These are phyloP conservation scores for Sapria himalayana DNA, from an alignment of 345 rosid species.

Conservation along the genomic window DNA sequence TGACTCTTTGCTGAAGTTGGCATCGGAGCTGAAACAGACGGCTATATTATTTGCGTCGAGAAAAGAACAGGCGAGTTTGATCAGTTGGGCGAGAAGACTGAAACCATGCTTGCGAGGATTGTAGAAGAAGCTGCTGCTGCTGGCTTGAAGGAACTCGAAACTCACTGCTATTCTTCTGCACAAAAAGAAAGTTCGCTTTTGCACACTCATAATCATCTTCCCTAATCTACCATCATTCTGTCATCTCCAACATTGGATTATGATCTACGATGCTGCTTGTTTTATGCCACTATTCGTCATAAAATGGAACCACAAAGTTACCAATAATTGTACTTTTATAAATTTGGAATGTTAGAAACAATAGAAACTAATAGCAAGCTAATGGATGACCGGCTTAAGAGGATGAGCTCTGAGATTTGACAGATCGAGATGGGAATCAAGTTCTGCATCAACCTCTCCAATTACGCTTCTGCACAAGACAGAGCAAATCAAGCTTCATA, in stretches of 20 bases:
- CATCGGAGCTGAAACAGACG: conserved; percentile 72
- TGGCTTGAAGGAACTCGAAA: conserved; percentile 65
- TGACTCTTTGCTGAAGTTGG: conserved; percentile 67
- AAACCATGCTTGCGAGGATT: conserved; percentile 37
- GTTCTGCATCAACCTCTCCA: conserved; percentile 84
- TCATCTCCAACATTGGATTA: too few relatives aligned
- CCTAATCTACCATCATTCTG: too few relatives aligned
- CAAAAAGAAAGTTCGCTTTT: too few relatives aligned
- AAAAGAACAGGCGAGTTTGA: conserved; percentile 47
- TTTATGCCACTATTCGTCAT: too few relatives aligned
- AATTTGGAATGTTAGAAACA: too few relatives aligned
- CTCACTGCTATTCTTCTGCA: conserved; percentile 57
- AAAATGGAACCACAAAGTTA: too few relatives aligned
- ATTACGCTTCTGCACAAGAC: conserved; percentile 52
- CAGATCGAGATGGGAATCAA: conserved; percentile 54
- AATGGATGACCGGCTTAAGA: conserved; percentile 79
- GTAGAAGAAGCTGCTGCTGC: conserved; percentile 85
- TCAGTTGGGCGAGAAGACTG: conserved; percentile 41
- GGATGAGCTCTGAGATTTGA: conserved; percentile 88
- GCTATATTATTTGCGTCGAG: conserved; percentile 72
- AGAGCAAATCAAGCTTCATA: neutral
- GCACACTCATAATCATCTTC: too few relatives aligned
- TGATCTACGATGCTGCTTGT: too few relatives aligned
- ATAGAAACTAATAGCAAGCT: conserved; percentile 11
- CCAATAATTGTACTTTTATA: too few relatives aligned